These are phyloP conservation scores for Aspergillus sp. DNA, from an alignment of 2,329 filamentous ascomycete genomes.

Conservation along the genomic window DNA sequence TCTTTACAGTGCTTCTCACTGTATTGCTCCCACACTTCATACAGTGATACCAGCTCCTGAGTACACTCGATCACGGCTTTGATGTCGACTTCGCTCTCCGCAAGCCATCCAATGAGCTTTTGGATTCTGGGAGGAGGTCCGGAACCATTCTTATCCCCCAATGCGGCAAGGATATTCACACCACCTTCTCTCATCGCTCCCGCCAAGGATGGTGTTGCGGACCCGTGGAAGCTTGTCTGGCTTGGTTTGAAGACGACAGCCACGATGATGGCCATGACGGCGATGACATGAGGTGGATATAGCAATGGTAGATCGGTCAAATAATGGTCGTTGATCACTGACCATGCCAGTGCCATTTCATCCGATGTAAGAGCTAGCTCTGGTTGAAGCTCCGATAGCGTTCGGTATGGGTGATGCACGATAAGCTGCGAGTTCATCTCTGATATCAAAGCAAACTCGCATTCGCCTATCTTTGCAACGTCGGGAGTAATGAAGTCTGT, in stretches of 20 bases:
- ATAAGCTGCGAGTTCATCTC: constrained; percentile 89
- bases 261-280: constrained; percentile 79
- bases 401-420: constrained; percentile 85
- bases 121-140: constrained; percentile 44
- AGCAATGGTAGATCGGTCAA: constrained; percentile 86
- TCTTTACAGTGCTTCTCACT: constrained; percentile 63
- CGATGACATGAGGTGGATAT: constrained; percentile 79
- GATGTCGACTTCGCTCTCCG: constrained; percentile 81
- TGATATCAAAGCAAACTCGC: constrained; percentile 87
- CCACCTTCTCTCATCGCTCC: constrained; percentile 33
- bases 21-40: constrained; percentile 68
- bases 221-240: constrained; percentile 33
- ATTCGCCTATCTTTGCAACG: constrained; percentile 81
- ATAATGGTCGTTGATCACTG: constrained; percentile 86
- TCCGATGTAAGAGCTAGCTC: constrained; percentile 71
- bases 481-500: constrained; percentile 68
- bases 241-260: constrained; percentile 75
- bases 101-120: constrained; percentile 73
- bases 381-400: constrained; percentile 64
- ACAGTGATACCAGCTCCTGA: constrained; percentile 86
- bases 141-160: constrained; percentile 25
- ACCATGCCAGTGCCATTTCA: constrained; percentile 72
- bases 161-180: constrained; percentile 28
- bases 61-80: constrained; percentile 81
- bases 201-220: constrained; percentile 27